Evolutionary conservation across 768 basidiomycete genomes (phyloP).

Genomic region (Baorangia bicolor): DNA sequence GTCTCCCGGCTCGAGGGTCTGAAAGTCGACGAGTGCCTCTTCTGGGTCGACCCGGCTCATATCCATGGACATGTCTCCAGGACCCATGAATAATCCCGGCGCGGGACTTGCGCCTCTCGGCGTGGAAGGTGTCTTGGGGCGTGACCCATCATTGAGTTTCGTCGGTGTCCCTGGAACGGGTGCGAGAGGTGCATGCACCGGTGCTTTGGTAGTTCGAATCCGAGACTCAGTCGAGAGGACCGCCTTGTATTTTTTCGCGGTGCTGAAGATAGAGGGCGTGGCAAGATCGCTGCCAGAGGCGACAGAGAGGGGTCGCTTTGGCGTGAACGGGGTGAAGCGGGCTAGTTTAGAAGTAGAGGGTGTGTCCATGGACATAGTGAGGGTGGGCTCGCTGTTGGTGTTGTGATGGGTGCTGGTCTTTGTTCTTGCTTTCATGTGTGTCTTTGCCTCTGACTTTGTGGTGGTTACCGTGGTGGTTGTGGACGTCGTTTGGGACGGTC

Average conservation of each 20-base stretch:
- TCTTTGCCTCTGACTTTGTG: background rate
- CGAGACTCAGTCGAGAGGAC: slow-evolving; percentile 49
- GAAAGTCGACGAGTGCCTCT: slow-evolving; percentile 72
- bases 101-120: slow-evolving; percentile 52
- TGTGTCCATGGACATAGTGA: slow-evolving; percentile 8
- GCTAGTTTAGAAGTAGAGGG: slow-evolving; percentile 38
- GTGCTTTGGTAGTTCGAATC: slow-evolving; percentile 31
- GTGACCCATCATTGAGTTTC: slow-evolving; percentile 37
- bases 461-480: background rate
- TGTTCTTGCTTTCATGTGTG: background rate
- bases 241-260: slow-evolving; percentile 70
- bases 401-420: background rate
- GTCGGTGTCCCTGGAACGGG: slow-evolving; percentile 57
- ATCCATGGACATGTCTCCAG: slow-evolving; percentile 65
- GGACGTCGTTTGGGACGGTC: background rate
- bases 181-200: slow-evolving; percentile 32
- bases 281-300: slow-evolving; percentile 34
- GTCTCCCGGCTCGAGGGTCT: slow-evolving; percentile 68
- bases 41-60: slow-evolving; percentile 73
- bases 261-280: slow-evolving; percentile 37
- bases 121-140: slow-evolving; percentile 55
- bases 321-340: slow-evolving; percentile 51
- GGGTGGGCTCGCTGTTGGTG: background rate
- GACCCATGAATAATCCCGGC: slow-evolving; percentile 37
- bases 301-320: slow-evolving; percentile 49